Evolutionary conservation across 345 rosid species (phyloP).

Genomic region (Moricandia arvensis): DNA sequence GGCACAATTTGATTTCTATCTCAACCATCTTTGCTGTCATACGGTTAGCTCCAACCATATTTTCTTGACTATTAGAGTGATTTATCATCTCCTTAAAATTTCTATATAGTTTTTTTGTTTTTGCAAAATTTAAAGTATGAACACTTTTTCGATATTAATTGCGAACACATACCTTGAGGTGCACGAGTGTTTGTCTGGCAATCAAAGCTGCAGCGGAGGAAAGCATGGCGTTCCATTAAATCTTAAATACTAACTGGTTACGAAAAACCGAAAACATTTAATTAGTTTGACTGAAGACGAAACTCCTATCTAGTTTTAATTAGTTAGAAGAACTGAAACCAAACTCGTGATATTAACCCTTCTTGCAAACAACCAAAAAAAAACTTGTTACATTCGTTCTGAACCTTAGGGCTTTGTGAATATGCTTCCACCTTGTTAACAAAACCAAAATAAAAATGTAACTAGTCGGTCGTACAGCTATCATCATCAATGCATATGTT

Average conservation of each 20-base stretch:
- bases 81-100: not conserved
- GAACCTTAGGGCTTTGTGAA: not conserved
- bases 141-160: constrained; percentile 28
- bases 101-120: not conserved
- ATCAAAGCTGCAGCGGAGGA: constrained; percentile 15
- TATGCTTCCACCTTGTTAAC: not conserved
- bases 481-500: not conserved
- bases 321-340: not conserved
- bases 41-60: constrained; percentile 26
- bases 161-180: constrained; percentile 34
- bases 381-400: not conserved
- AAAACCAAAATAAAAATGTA: not conserved
- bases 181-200: constrained; percentile 31
- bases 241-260: not conserved
- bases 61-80: constrained; percentile 4
- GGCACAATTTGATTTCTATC: constrained; percentile 18
- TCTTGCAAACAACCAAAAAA: not conserved
- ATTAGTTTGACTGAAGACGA: constrained; percentile 20
- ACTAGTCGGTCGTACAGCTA: not conserved
- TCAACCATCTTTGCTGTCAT: constrained; percentile 28
- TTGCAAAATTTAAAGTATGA: not conserved
- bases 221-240: constrained; percentile 2
- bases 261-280: not conserved
- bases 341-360: too few species aligned
- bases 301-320: not conserved